Conservation (phyloP, 495 filamentous ascomycete species). For the Daldinia childiae region DNA sequence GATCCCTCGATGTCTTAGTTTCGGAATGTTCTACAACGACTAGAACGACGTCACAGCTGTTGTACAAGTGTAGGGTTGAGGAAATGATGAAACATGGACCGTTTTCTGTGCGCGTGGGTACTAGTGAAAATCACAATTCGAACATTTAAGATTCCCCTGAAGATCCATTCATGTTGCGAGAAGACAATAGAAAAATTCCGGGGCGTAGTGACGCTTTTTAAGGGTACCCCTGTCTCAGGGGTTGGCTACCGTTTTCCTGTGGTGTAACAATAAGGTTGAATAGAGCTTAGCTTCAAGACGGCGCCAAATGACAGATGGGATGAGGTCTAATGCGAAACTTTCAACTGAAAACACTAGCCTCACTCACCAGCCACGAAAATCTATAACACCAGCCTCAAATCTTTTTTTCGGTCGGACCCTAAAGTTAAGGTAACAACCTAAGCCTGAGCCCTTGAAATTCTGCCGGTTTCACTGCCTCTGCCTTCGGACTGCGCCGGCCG, state of each 20-base stretch:
- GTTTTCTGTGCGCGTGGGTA: constrained; percentile 34
- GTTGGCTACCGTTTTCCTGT: neutral
- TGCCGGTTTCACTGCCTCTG: constrained; percentile 9
- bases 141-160: constrained; percentile 33
- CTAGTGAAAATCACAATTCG: constrained; percentile 37
- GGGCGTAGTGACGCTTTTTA: constrained; percentile 17
- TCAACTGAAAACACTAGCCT: neutral
- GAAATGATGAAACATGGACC: constrained; percentile 38
- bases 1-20: neutral
- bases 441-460: constrained; percentile 1
- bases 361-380: constrained; percentile 13
- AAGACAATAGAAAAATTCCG: constrained; percentile 31
- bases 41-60: constrained; percentile 34
- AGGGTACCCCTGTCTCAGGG: constrained; percentile 25
- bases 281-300: constrained; percentile 12
- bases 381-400: constrained; percentile 15
- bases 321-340: neutral
- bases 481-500: constrained; percentile 26
- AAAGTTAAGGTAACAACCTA: neutral
- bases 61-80: constrained; percentile 13
- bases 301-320: constrained; percentile 6
- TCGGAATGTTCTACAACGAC: constrained; percentile 38
- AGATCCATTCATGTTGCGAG: constrained; percentile 30
- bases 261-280: constrained; percentile 8
- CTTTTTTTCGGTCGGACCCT: neutral